These are phyloP conservation scores for Globisporangium paroecandrum DNA, from an alignment of 352 stramenopile species.

Conservation along the genomic window DNA sequence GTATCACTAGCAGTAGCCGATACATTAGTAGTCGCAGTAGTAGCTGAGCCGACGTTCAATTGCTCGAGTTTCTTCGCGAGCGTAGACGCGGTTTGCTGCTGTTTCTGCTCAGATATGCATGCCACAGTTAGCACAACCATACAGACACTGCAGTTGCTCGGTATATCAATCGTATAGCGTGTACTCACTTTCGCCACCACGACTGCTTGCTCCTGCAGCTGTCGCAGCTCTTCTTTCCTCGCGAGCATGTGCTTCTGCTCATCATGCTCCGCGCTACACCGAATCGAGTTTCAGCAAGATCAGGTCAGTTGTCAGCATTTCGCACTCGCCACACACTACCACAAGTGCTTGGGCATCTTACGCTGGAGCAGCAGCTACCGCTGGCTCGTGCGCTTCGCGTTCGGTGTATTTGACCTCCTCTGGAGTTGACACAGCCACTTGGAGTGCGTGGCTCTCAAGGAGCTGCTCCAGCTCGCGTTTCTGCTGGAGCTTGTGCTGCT, in stretches of 20 bases:
- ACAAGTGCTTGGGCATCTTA: neutral
- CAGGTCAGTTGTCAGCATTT: neutral
- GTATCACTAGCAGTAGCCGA: neutral
- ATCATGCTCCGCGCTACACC: neutral
- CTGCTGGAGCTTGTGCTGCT: slow-evolving; percentile 24
- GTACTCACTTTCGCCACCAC: slow-evolving; percentile 30
- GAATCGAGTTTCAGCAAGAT: neutral
- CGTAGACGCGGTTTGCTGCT: slow-evolving; percentile 2
- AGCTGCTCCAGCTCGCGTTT: slow-evolving; percentile 13
- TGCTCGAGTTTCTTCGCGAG: slow-evolving; percentile 16
- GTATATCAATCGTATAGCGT: neutral
- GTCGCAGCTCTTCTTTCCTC: slow-evolving; percentile 38
- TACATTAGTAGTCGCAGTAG: neutral
- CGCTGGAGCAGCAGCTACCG: neutral
- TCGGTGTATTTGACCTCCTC: neutral
- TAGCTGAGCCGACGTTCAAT: neutral
- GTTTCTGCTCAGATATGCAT: slow-evolving; percentile 14
- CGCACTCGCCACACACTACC: neutral
- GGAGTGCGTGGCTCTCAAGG: neutral
- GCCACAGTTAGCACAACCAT: neutral
- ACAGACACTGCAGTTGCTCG: neutral
- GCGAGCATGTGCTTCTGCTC: neutral
- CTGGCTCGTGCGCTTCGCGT: neutral
- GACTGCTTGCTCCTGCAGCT: slow-evolving; percentile 28
- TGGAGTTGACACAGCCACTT: neutral